These are phyloP conservation scores for Backusella australiensis DNA, from an alignment of 192 early-diverging fungal species.

Conservation along the genomic window DNA sequence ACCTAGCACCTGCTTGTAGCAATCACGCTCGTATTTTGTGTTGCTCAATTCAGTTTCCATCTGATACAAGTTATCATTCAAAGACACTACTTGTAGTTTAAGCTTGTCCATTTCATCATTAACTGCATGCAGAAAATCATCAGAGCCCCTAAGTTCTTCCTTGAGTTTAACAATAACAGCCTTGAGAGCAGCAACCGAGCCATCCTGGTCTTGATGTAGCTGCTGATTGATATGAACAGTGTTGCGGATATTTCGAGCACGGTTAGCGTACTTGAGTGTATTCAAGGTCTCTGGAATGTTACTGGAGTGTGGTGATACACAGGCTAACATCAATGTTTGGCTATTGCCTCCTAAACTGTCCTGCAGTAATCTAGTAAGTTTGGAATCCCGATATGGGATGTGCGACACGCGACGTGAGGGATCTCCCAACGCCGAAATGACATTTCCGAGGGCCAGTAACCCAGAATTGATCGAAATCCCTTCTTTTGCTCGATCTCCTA, in stretches of 20 bases:
- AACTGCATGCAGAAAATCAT: constrained; percentile 12
- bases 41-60: not conserved
- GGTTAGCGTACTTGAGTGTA: constrained; percentile 97
- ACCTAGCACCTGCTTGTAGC: not conserved
- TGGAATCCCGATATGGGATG: constrained; percentile 95
- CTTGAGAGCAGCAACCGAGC: constrained; percentile 51
- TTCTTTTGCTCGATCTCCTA: constrained; percentile 91
- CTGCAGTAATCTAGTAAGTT: constrained; percentile 93
- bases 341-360: constrained; percentile 93
- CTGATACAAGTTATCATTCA: not conserved
- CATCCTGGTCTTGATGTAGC: constrained; percentile 45
- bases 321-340: constrained; percentile 93
- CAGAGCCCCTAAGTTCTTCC: constrained; percentile 41
- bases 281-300: constrained; percentile 88
- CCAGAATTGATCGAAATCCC: constrained; percentile 97
- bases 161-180: constrained; percentile 58
- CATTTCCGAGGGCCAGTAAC: constrained; percentile 92
- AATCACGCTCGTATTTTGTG: not conserved
- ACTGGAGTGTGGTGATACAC: constrained; percentile 76
- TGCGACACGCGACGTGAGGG: constrained; percentile 58
- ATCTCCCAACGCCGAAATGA: constrained; percentile 94
- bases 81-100: not conserved
- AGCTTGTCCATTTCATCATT: constrained; percentile 17
- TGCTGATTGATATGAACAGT: constrained; percentile 74
- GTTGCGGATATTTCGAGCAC: constrained; percentile 95